Conservation (phyloP, 192 early-diverging fungal species). For the Neocallimastix lanati region DNA sequence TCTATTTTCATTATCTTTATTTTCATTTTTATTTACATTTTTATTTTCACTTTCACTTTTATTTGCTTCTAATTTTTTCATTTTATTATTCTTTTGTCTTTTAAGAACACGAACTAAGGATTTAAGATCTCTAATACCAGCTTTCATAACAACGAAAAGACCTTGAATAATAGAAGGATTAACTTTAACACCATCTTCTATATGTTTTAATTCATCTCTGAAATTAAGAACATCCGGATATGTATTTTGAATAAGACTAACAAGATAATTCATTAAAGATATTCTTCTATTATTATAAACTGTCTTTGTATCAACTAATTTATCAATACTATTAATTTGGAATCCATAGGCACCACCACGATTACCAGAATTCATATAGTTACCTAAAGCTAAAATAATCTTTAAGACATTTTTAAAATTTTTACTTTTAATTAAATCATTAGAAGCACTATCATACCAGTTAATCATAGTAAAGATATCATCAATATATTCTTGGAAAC, state of each 20-base stretch:
- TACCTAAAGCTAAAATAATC: slow-evolving; percentile 1
- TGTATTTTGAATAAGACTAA: neutral
- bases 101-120: neutral
- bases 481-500: neutral
- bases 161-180: neutral
- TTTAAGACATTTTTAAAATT: neutral
- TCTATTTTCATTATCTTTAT: neutral
- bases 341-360: slow-evolving; percentile 4
- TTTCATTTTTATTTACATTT: too few species aligned
- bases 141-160: neutral
- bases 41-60: neutral
- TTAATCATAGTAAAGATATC: neutral
- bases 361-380: neutral
- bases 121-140: neutral
- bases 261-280: slow-evolving; percentile 1
- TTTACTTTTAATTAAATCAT: neutral
- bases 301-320: neutral
- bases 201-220: neutral
- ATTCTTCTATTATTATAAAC: neutral
- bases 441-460: neutral
- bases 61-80: neutral
- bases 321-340: neutral
- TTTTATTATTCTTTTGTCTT: neutral
- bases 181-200: neutral
- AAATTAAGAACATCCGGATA: neutral